These are phyloP conservation scores for Geum urbanum DNA, from an alignment of 306 rosid genomes.

Conservation along the genomic window DNA sequence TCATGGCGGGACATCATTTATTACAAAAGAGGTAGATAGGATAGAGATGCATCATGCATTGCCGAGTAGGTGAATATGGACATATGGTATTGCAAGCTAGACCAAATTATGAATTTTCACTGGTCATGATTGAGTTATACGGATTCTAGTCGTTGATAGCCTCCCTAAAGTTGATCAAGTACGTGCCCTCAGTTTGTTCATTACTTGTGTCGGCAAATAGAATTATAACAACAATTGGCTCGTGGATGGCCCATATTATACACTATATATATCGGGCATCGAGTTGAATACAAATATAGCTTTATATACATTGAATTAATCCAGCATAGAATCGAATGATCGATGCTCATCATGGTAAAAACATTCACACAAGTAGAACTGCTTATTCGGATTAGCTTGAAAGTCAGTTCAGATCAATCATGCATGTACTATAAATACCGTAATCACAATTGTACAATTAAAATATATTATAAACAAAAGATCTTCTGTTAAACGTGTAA, in stretches of 20 bases:
- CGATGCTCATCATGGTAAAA: not conserved
- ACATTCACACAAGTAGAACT: not conserved
- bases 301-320: too few relatives aligned
- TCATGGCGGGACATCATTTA: too few relatives aligned
- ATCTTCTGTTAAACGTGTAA: too few relatives aligned
- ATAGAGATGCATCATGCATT: not conserved
- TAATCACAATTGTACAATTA: not conserved
- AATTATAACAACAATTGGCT: conserved; percentile 33
- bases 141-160: conserved; percentile 31
- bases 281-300: conserved; percentile 14
- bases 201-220: conserved; percentile 35
- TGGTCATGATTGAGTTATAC: conserved; percentile 38
- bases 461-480: not conserved
- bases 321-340: not conserved
- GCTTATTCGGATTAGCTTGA: not conserved
- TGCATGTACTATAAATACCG: not conserved
- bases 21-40: not conserved
- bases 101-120: conserved; percentile 42
- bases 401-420: conserved; percentile 1
- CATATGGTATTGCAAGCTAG: too few relatives aligned
- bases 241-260: conserved; percentile 23
- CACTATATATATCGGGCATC: conserved; percentile 8
- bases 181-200: conserved; percentile 28
- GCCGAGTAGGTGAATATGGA: too few relatives aligned
- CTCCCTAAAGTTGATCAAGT: conserved; percentile 21